Conservation (phyloP, 169 alveolate genomes). For the Babesia bovis region DNA sequence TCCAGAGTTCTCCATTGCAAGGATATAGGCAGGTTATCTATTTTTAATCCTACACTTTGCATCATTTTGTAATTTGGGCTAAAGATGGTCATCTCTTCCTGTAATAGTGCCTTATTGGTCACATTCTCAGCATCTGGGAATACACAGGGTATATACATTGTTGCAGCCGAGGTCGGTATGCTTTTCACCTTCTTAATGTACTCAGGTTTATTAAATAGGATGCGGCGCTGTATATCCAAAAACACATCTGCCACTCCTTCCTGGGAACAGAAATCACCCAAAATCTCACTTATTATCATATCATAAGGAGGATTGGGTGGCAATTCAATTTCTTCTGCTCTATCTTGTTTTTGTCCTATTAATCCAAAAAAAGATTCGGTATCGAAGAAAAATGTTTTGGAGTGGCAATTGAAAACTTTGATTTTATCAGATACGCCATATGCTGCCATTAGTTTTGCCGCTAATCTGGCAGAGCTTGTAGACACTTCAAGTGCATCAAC, state of each 20-base stretch:
- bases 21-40: conserved; percentile 65
- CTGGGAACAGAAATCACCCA: conserved; percentile 86
- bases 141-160: conserved; percentile 77
- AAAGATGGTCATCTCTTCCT: conserved; percentile 78
- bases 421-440: conserved; percentile 74
- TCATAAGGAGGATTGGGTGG: conserved; percentile 72
- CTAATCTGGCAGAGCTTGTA: conserved; percentile 76
- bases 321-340: conserved; percentile 13
- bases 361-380: conserved; percentile 15
- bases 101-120: conserved; percentile 68
- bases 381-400: conserved; percentile 70
- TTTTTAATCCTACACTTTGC: conserved; percentile 73
- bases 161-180: conserved; percentile 78
- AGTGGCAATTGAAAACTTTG: conserved; percentile 73
- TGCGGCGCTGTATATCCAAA: conserved; percentile 78
- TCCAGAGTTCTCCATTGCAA: conserved; percentile 61
- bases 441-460: conserved; percentile 76
- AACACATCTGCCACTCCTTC: conserved; percentile 85
- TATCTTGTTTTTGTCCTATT: conserved; percentile 8
- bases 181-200: conserved; percentile 70
- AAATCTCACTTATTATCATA: conserved; percentile 82
- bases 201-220: conserved; percentile 65
- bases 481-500: conserved; percentile 85
- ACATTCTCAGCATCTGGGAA: conserved; percentile 79
- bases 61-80: conserved; percentile 76